Evolutionary conservation across 768 basidiomycete species (phyloP), one percentile per base, ranked within the genome.

Genomic region (Podaxis sp.): DNA sequence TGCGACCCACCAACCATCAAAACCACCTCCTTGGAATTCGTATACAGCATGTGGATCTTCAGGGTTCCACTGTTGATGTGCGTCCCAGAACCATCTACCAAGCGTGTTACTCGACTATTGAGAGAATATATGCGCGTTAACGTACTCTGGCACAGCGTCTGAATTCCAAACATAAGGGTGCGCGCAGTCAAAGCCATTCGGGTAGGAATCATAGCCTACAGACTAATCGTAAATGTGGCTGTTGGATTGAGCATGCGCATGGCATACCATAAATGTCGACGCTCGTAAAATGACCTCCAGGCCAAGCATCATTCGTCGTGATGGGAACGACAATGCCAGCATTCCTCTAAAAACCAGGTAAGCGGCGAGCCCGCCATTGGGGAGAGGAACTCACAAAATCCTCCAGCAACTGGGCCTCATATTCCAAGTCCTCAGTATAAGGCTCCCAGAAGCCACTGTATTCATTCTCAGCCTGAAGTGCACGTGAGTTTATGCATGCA

Each of bases 131-230:
- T 19, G 27, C 9, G 17, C 19, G 29, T 3, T 7, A 8, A 52
- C 70, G 38, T 64, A 76, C 80, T 74, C 73, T 11, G 80, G 77
- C 40, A 83, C 81, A 25, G 76, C 78, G 55, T 76, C 68, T 1
- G 80, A 55, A 15, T 72, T 63, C 85, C 85, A 85, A 7, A 65
- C 70, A 46, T 79, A 65, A 1, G 84, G 82, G 59, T 79, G 63
- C 1, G 79, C 75, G 66, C 85, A 85, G 67, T 85, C 82, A 65
- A 85, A 85, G 1, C 81, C 80, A 59, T 82, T 80, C 1, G 82
- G 81, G 63, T 84, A 84, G 27, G 78, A 78, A 61, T 79, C 78
- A 59, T 80, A 80, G 47, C 59, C 59, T 60, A n/a, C 2, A 29
- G 25, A 53, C 7, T 22, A 52, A n/a, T 7, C 4, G 19, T 25